Percentiles rank a stretch among this genome's conserved stretches.
Evolutionary conservation across 441 rosid genomes (phyloP).

Genomic region (Bruguiera hainesii): DNA sequence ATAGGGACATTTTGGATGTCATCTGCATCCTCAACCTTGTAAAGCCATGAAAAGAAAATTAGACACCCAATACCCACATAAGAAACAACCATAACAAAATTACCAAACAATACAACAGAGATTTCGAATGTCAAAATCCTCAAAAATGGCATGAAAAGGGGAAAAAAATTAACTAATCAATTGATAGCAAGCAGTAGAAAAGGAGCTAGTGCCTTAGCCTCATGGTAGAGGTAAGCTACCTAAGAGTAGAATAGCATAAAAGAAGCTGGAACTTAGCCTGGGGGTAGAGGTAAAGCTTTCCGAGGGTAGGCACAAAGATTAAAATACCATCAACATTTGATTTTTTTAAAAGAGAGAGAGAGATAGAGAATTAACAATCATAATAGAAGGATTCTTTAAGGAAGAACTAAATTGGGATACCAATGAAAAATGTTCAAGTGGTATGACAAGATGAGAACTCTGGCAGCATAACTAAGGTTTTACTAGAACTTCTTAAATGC

Average conservation of each 20-base stretch:
- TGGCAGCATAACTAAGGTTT: background rate
- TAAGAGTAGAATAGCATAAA: background rate
- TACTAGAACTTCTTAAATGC: background rate
- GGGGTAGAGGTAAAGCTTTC: no score
- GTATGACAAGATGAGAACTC: background rate
- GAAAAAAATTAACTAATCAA: background rate
- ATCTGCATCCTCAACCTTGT: constrained; percentile 86
- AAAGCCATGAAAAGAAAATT: constrained; percentile 30
- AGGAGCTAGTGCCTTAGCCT: background rate
- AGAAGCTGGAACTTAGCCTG: no score
- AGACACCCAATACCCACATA: constrained; percentile 7
- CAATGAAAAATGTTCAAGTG: background rate
- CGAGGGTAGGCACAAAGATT: no score
- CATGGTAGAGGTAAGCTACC: background rate
- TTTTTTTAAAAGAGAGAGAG: no score
- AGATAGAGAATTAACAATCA: background rate
- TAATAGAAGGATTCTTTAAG: background rate
- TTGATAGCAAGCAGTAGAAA: background rate
- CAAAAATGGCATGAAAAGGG: background rate
- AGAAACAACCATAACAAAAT: constrained; percentile 16
- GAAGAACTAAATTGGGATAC: background rate
- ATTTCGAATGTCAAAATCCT: background rate
- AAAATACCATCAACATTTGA: no score
- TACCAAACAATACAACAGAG: background rate
- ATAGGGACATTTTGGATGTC: constrained; percentile 66